Evolutionary conservation across 768 basidiomycete species (phyloP).

Genomic region (Mycena crocata): DNA sequence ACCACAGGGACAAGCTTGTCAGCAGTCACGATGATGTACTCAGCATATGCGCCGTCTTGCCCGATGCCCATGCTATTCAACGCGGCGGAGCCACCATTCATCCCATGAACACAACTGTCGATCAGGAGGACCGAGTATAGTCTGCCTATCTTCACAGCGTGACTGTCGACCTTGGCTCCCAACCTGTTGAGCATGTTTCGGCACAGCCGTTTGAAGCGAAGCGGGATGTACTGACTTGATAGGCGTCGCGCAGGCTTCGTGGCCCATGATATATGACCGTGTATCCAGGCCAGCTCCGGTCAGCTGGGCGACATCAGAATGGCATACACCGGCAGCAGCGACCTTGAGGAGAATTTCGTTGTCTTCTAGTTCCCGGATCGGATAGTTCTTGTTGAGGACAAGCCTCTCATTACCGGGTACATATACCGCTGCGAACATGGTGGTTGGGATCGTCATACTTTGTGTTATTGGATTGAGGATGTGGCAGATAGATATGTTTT

Average conservation of each 20-base stretch:
- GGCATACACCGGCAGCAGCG: slow-evolving; percentile 5
- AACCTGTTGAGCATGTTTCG: slow-evolving; percentile 10
- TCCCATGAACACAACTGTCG: slow-evolving; percentile 15
- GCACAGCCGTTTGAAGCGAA: neutral
- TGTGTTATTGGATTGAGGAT: no score
- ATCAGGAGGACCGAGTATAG: slow-evolving; percentile 22
- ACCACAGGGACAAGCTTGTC: slow-evolving; percentile 32
- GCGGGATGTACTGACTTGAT: neutral
- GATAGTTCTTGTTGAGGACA: slow-evolving; percentile 11
- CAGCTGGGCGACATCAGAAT: neutral
- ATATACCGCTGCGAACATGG: slow-evolving; percentile 16
- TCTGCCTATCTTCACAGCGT: neutral
- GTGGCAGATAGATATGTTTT: no score
- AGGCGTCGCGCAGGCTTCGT: slow-evolving; percentile 9
- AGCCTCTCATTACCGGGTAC: slow-evolving; percentile 15
- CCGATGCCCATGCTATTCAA: slow-evolving; percentile 20
- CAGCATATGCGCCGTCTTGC: slow-evolving; percentile 28
- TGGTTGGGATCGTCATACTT: slow-evolving; percentile 1
- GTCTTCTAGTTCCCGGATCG: slow-evolving; percentile 5
- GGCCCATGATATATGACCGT: neutral
- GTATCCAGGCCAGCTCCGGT: neutral
- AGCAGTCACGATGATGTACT: slow-evolving; percentile 21
- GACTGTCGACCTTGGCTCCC: slow-evolving; percentile 27
- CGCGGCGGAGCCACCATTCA: slow-evolving; percentile 9
- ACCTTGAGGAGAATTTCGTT: slow-evolving; percentile 13